Evolutionary conservation across 495 filamentous ascomycete species (phyloP).

Genomic region (Thermochaetoides thermophila): DNA sequence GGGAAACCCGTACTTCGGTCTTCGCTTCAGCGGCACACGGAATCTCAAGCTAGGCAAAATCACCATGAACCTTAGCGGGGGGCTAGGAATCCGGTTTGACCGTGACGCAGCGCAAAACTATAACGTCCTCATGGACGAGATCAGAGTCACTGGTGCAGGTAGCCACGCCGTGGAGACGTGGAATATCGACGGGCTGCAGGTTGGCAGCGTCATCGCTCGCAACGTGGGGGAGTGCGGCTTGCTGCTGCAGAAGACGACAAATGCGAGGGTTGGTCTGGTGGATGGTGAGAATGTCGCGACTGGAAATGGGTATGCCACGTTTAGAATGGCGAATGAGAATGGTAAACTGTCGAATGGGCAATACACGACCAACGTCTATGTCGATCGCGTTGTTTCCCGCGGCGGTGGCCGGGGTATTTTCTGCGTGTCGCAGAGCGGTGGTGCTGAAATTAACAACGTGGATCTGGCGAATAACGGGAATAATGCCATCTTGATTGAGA

Average conservation of each 20-base stretch:
- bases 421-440: conserved; percentile 33
- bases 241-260: conserved; percentile 27
- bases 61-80: conserved; percentile 29
- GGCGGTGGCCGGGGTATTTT: conserved; percentile 33
- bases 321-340: conserved; percentile 33
- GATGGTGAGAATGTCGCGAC: conserved; percentile 30
- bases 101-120: conserved; percentile 26
- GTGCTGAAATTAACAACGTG: conserved; percentile 20
- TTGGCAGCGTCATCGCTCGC: conserved; percentile 26
- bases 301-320: conserved; percentile 31
- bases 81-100: conserved; percentile 33
- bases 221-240: conserved; percentile 32
- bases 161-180: conserved; percentile 33
- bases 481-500: conserved; percentile 34
- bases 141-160: conserved; percentile 27
- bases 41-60: conserved; percentile 27
- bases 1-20: conserved; percentile 32
- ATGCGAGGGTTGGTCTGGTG: conserved; percentile 28
- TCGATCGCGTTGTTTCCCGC: conserved; percentile 30
- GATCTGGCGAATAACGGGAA: conserved; percentile 31
- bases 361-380: conserved; percentile 28
- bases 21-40: conserved; percentile 28
- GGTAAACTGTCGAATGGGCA: conserved; percentile 21
- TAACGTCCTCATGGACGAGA: conserved; percentile 29
- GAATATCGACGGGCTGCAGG: conserved; percentile 30